Percentiles rank a stretch among this genome's conserved stretches.
phyloP scores from a whole-genome alignment of 768 basidiomycete genomes.

The Tulasnella sp. region DNA sequence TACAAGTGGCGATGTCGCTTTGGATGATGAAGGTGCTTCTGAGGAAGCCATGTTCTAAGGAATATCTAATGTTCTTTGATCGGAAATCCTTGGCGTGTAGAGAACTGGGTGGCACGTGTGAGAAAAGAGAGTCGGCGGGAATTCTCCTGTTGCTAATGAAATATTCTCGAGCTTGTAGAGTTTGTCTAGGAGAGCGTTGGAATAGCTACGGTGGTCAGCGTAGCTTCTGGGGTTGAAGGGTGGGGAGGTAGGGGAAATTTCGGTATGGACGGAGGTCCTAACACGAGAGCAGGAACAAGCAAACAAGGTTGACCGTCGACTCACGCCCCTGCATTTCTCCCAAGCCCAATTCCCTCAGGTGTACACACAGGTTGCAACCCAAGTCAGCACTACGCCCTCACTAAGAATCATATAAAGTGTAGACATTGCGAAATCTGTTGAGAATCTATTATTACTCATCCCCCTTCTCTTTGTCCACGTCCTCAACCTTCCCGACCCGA shows the following conservation, averaged over 20 bases:
- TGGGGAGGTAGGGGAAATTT: neutral
- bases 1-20: neutral
- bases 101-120: neutral
- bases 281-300: neutral
- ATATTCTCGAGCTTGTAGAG: neutral
- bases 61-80: neutral
- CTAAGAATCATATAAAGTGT: neutral
- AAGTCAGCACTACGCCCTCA: neutral
- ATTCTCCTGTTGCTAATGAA: neutral
- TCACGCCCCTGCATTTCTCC: neutral
- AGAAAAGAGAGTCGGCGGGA: neutral
- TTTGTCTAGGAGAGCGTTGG: neutral
- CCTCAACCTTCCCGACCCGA: no score
- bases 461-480: no score
- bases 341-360: neutral
- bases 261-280: neutral
- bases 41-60: neutral
- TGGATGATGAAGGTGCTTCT: slow-evolving; percentile 6
- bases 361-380: neutral
- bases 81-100: neutral
- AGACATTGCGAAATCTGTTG: neutral
- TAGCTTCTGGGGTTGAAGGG: neutral
- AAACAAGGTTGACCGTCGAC: neutral
- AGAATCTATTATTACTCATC: no score
- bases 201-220: neutral